Conservation (phyloP, 1,139 yeast genomes). For the Eremothecium cymbalariae region DNA sequence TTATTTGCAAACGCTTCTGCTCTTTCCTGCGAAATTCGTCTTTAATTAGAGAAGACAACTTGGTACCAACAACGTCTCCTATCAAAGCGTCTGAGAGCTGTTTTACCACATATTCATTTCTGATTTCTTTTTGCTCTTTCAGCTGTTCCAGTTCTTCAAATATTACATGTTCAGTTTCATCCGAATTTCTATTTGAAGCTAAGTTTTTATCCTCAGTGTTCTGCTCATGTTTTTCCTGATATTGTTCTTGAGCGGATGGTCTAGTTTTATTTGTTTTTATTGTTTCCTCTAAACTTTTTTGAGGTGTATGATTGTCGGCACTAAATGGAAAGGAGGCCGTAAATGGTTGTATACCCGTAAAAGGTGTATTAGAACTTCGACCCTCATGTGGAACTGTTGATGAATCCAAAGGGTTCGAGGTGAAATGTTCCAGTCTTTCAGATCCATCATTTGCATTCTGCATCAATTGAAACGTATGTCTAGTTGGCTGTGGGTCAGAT, state of each 20-base stretch:
- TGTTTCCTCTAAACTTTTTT: slow-evolving; percentile 9
- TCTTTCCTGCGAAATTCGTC: slow-evolving; percentile 22
- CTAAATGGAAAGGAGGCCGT: slow-evolving; percentile 2
- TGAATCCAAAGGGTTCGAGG: too few species aligned
- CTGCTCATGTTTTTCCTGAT: slow-evolving; percentile 7
- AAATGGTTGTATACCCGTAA: too few species aligned
- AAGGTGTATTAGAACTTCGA: too few species aligned
- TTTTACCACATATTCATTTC: slow-evolving; percentile 10
- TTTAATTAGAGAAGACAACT: slow-evolving; percentile 20
- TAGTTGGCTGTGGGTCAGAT: too few species aligned
- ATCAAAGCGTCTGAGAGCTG: slow-evolving; percentile 32
- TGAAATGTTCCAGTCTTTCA: too few species aligned
- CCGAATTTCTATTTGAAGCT: slow-evolving; percentile 3
- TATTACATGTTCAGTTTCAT: slow-evolving; percentile 1
- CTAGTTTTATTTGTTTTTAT: slow-evolving; percentile 3
- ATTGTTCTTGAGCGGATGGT: slow-evolving; percentile 13
- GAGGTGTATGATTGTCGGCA: slow-evolving; percentile 4
- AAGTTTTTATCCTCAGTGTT: slow-evolving; percentile 8
- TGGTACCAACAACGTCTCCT: slow-evolving; percentile 31
- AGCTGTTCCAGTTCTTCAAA: slow-evolving; percentile 8
- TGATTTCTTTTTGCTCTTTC: slow-evolving; percentile 6
- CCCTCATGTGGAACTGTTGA: too few species aligned
- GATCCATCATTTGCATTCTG: too few species aligned
- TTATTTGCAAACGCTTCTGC: slow-evolving; percentile 33
- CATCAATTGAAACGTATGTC: too few species aligned